Percentiles rank a stretch among this genome's conserved stretches.
Evolutionary conservation across 495 filamentous ascomycete genomes (phyloP).

Genomic region (Penicillium odoratum): DNA sequence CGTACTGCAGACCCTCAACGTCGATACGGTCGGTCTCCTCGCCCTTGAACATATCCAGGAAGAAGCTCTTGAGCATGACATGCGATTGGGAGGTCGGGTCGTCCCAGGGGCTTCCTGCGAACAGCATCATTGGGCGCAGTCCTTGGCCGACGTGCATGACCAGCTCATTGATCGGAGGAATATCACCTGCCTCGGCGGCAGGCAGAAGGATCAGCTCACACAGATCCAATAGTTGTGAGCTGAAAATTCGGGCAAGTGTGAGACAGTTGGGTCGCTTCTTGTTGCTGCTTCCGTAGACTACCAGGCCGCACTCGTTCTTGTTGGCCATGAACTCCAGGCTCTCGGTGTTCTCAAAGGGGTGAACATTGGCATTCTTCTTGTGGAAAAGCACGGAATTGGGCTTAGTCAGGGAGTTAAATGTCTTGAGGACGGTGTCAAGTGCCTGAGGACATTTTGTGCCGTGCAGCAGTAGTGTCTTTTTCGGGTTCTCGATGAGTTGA

Average conservation of each 20-base stretch:
- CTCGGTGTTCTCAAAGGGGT: constrained; percentile 87
- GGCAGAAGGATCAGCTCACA: constrained; percentile 79
- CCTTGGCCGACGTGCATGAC: constrained; percentile 75
- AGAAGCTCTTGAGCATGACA: constrained; percentile 79
- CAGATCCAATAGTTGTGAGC: constrained; percentile 88
- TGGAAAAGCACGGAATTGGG: constrained; percentile 81
- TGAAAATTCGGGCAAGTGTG: constrained; percentile 80
- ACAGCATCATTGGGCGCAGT: constrained; percentile 78
- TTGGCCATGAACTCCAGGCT: constrained; percentile 89
- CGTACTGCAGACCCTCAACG: constrained; percentile 89
- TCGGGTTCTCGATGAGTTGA: constrained; percentile 84
- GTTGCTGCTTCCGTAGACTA: constrained; percentile 76
- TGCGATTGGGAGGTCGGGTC: constrained; percentile 70
- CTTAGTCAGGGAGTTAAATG: constrained; percentile 78
- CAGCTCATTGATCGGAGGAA: constrained; percentile 77
- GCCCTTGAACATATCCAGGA: constrained; percentile 88
- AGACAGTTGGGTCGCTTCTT: constrained; percentile 94
- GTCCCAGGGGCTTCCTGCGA: constrained; percentile 83
- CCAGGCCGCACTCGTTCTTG: constrained; percentile 87
- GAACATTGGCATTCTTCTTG: constrained; percentile 87
- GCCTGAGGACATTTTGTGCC: constrained; percentile 78
- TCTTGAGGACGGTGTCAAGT: constrained; percentile 74
- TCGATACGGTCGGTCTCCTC: constrained; percentile 74
- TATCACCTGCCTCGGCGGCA: constrained; percentile 56
- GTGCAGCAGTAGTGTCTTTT: constrained; percentile 81